phyloP scores from a whole-genome alignment of 176 grass and related monocot genomes.

The Stipa capillata region DNA sequence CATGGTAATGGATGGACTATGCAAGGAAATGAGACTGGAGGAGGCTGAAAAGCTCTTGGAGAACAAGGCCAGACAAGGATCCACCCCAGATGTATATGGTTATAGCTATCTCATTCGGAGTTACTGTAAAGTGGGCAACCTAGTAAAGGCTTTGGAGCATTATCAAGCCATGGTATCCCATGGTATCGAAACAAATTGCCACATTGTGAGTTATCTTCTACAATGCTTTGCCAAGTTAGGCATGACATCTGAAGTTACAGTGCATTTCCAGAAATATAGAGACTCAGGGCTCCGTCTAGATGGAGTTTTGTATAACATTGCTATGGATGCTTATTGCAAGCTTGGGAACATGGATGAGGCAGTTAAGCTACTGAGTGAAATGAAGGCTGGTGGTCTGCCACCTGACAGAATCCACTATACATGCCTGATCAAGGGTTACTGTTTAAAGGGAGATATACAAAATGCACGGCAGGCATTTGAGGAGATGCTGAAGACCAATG shows the following conservation, averaged over 20 bases:
- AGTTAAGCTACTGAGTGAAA: slow-evolving; percentile 61
- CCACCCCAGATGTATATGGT: slow-evolving; percentile 32
- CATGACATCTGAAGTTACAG: slow-evolving; percentile 36
- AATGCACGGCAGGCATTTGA: slow-evolving; percentile 50
- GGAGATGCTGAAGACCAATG: slow-evolving; percentile 52
- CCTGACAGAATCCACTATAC: slow-evolving; percentile 82
- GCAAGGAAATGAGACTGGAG: slow-evolving; percentile 55
- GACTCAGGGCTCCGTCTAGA: slow-evolving; percentile 47
- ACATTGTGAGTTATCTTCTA: slow-evolving; percentile 47
- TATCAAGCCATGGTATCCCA: slow-evolving; percentile 45
- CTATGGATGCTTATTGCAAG: slow-evolving; percentile 54
- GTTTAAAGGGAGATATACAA: slow-evolving; percentile 50
- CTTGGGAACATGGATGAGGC: slow-evolving; percentile 50
- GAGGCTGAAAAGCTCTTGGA: slow-evolving; percentile 71
- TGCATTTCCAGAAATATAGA: slow-evolving; percentile 48
- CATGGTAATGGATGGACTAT: slow-evolving; percentile 62
- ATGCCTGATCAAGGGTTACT: slow-evolving; percentile 70
- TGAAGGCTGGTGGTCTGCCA: slow-evolving; percentile 38
- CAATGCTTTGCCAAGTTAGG: slow-evolving; percentile 45
- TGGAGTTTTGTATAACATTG: slow-evolving; percentile 62
- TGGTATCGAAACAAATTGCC: slow-evolving; percentile 44
- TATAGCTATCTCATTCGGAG: slow-evolving; percentile 55
- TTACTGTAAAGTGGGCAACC: slow-evolving; percentile 46
- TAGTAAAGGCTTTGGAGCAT: slow-evolving; percentile 49
- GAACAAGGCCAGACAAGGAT: slow-evolving; percentile 33